These are phyloP conservation scores for Chaetomiaceae sp. DNA, from an alignment of 2,329 filamentous ascomycete species.

Conservation along the genomic window DNA sequence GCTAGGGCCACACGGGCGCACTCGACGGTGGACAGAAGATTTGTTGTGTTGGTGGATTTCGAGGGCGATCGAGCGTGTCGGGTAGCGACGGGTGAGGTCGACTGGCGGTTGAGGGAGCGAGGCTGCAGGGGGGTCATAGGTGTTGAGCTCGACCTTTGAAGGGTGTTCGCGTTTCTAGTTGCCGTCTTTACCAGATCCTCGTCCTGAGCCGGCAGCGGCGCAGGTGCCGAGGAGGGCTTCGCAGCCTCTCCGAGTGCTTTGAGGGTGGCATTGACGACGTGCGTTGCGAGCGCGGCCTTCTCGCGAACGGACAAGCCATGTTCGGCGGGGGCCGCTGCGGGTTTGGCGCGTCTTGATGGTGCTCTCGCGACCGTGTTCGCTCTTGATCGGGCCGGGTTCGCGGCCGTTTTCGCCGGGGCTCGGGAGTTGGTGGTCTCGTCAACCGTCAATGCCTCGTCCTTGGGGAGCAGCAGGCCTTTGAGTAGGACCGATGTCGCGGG, in stretches of 20 bases:
- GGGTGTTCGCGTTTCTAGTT: conserved; percentile 39
- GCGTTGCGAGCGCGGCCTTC: conserved; percentile 63
- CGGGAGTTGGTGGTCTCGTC: conserved; percentile 10
- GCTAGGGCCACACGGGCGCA: conserved; percentile 65
- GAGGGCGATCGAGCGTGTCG: conserved; percentile 33
- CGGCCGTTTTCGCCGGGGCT: conserved; percentile 21
- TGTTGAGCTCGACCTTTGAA: conserved; percentile 54
- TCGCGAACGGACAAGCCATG: conserved; percentile 52
- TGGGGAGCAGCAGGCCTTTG: conserved; percentile 42
- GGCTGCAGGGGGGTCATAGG: conserved; percentile 59
- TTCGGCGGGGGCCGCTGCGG: conserved; percentile 29
- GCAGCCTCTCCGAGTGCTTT: conserved; percentile 65
- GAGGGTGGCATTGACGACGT: conserved; percentile 66
- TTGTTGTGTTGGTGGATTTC: conserved; percentile 34
- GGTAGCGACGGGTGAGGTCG: conserved; percentile 46
- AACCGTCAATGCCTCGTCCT: conserved; percentile 23
- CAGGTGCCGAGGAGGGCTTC: conserved; percentile 44
- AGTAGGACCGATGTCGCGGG: conserved; percentile 42
- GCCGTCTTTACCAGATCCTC: conserved; percentile 37
- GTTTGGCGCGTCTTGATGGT: conserved; percentile 30
- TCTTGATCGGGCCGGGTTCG: conserved; percentile 29
- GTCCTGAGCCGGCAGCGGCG: conserved; percentile 34
- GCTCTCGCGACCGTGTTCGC: conserved; percentile 23
- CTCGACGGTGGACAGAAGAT: conserved; percentile 58
- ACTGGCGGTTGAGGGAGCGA: conserved; percentile 56